phyloP scores from a whole-genome alignment of 2,329 filamentous ascomycete genomes.

The Paecilomyces niveus region DNA sequence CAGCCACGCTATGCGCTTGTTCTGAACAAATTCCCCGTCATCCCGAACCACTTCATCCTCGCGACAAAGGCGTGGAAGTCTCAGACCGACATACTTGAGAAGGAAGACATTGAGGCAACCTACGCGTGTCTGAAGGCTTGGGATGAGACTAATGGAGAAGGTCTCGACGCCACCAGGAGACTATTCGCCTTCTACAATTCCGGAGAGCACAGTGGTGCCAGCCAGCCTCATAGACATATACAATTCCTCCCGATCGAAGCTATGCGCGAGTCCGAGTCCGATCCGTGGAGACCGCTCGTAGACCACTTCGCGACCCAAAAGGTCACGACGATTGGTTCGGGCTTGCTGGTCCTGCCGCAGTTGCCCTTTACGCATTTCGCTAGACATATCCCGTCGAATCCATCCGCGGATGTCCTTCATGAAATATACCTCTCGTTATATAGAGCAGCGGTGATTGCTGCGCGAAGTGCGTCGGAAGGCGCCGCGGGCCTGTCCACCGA shows the following conservation, averaged over 20 bases:
- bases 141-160: slow-evolving; percentile 10
- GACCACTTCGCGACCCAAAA: slow-evolving; percentile 22
- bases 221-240: slow-evolving; percentile 41
- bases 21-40: slow-evolving; percentile 44
- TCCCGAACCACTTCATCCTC: slow-evolving; percentile 43
- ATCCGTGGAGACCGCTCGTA: slow-evolving; percentile 44
- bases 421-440: slow-evolving; percentile 37
- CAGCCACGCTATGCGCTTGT: slow-evolving; percentile 34
- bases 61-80: slow-evolving; percentile 37
- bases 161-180: slow-evolving; percentile 8
- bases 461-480: slow-evolving; percentile 15
- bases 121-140: slow-evolving; percentile 37
- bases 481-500: not conserved
- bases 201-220: slow-evolving; percentile 41
- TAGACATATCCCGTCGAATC: slow-evolving; percentile 31
- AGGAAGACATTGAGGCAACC: slow-evolving; percentile 34
- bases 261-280: slow-evolving; percentile 28
- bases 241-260: slow-evolving; percentile 42
- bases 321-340: slow-evolving; percentile 5
- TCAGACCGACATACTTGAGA: slow-evolving; percentile 38
- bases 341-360: slow-evolving; percentile 18
- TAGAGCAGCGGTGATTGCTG: slow-evolving; percentile 27
- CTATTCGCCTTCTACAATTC: slow-evolving; percentile 47
- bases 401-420: slow-evolving; percentile 30
- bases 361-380: slow-evolving; percentile 48